Conservation (phyloP, 1,284 basidiomycete genomes). For the Hemileia vastatrix region DNA sequence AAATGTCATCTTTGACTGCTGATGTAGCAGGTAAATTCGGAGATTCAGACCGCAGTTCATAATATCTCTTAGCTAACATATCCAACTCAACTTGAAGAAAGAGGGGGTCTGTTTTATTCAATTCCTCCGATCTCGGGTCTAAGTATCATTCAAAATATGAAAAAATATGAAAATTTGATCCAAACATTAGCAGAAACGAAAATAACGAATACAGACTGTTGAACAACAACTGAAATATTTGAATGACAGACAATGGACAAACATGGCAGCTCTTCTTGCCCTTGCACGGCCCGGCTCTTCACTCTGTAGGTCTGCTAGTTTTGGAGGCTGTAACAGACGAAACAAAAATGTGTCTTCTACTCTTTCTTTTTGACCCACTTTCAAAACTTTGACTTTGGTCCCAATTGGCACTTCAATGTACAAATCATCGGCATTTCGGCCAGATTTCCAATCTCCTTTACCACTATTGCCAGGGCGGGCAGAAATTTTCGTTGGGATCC, state of each 20-base stretch:
- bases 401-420: slow-evolving; percentile 74
- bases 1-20: slow-evolving; percentile 48
- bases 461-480: slow-evolving; percentile 63
- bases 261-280: slow-evolving; percentile 55
- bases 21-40: too few species aligned
- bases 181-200: background rate
- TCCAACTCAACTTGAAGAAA: background rate
- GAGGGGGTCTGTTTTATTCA: slow-evolving; percentile 7
- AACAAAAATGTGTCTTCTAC: slow-evolving; percentile 54
- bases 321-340: slow-evolving; percentile 45
- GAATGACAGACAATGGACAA: slow-evolving; percentile 23
- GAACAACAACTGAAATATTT: background rate
- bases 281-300: slow-evolving; percentile 52
- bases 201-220: background rate
- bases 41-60: slow-evolving; percentile 48
- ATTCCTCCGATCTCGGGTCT: slow-evolving; percentile 22
- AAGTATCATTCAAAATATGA: background rate
- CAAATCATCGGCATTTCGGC: slow-evolving; percentile 60
- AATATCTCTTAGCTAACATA: slow-evolving; percentile 53
- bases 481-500: slow-evolving; percentile 58
- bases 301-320: slow-evolving; percentile 51
- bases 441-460: slow-evolving; percentile 72
- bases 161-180: background rate
- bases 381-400: slow-evolving; percentile 76
- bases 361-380: slow-evolving; percentile 55